These are phyloP conservation scores for Ophiognomonia clavigignenti-juglandacearum DNA, from an alignment of 2,329 filamentous ascomycete species.

Conservation along the genomic window DNA sequence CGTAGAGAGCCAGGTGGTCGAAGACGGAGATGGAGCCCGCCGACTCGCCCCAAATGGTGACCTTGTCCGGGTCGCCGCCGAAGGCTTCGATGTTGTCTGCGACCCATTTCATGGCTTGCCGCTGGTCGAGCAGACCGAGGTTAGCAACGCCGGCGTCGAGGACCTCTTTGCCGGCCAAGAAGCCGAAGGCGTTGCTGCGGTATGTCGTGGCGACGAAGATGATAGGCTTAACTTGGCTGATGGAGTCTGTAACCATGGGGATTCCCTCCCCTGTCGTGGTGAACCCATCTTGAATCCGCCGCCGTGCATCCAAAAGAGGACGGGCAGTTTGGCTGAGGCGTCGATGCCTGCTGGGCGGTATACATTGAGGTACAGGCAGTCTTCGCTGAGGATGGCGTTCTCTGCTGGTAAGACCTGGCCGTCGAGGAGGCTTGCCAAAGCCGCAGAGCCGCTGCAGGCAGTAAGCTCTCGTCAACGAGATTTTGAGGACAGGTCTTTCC, in stretches of 20 bases:
- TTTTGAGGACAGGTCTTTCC: neutral
- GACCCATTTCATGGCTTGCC: slow-evolving; percentile 66
- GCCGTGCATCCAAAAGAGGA: slow-evolving; percentile 8
- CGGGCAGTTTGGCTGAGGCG: neutral
- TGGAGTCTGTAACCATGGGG: slow-evolving; percentile 39
- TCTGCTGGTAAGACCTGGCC: neutral
- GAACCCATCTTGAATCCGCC: slow-evolving; percentile 32
- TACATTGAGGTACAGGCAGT: slow-evolving; percentile 5
- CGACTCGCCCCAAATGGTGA: slow-evolving; percentile 75
- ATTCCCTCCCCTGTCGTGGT: slow-evolving; percentile 48
- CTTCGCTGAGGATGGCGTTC: neutral
- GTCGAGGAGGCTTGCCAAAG: neutral
- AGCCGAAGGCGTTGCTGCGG: slow-evolving; percentile 69
- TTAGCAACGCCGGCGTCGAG: slow-evolving; percentile 64
- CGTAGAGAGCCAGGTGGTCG: slow-evolving; percentile 70
- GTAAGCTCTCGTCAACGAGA: neutral
- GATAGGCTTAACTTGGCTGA: slow-evolving; percentile 55
- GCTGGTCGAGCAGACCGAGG: slow-evolving; percentile 67
- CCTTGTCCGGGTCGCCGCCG: slow-evolving; percentile 72
- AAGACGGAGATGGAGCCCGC: slow-evolving; percentile 69
- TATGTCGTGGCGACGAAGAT: slow-evolving; percentile 77
- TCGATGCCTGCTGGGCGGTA: neutral
- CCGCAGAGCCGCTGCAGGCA: neutral
- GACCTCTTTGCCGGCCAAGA: slow-evolving; percentile 64
- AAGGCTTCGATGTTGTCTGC: slow-evolving; percentile 72